Percentiles rank a stretch among this genome's conserved stretches.
phyloP scores from a whole-genome alignment of 495 filamentous ascomycete species.

The Ramalina intermedia region DNA sequence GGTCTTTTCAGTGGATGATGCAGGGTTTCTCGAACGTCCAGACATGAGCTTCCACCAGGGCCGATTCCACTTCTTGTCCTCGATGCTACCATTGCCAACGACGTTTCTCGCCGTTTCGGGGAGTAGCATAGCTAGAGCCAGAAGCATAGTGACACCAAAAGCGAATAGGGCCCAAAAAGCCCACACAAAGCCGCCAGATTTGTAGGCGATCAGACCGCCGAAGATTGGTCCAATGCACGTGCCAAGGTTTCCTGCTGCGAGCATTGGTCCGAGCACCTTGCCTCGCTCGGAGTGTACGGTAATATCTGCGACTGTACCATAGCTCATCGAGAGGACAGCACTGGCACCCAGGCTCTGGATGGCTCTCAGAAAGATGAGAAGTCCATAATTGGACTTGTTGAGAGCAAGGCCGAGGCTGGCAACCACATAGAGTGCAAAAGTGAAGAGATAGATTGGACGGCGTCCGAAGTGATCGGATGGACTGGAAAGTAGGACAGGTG shows the following conservation, averaged over 20 bases:
- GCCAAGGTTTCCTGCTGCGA: slow-evolving; percentile 9
- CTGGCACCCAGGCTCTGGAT: slow-evolving; percentile 25
- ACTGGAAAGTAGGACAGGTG: slow-evolving; percentile 24
- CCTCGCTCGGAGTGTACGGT: slow-evolving; percentile 22
- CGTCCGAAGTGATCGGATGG: slow-evolving; percentile 26
- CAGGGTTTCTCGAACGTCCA: background rate
- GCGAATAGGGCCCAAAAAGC: slow-evolving; percentile 12
- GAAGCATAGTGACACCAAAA: slow-evolving; percentile 16
- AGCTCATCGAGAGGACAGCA: slow-evolving; percentile 19
- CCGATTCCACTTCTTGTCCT: slow-evolving; percentile 16
- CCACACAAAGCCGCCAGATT: slow-evolving; percentile 6
- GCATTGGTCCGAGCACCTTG: slow-evolving; percentile 19
- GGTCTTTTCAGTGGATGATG: background rate
- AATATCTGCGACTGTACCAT: slow-evolving; percentile 23
- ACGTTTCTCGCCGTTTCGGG: slow-evolving; percentile 60
- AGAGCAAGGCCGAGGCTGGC: slow-evolving; percentile 23
- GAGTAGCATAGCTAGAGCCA: slow-evolving; percentile 35
- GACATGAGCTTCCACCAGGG: slow-evolving; percentile 4
- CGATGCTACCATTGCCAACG: slow-evolving; percentile 47
- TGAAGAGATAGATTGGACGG: slow-evolving; percentile 22
- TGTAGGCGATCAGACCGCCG: slow-evolving; percentile 10
- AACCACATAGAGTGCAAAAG: slow-evolving; percentile 20
- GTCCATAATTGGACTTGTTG: slow-evolving; percentile 19
- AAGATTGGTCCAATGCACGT: slow-evolving; percentile 12
- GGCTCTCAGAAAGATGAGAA: slow-evolving; percentile 22